phyloP scores from a whole-genome alignment of 139 green algal genomes.

The Zygnema circumcarinatum region DNA sequence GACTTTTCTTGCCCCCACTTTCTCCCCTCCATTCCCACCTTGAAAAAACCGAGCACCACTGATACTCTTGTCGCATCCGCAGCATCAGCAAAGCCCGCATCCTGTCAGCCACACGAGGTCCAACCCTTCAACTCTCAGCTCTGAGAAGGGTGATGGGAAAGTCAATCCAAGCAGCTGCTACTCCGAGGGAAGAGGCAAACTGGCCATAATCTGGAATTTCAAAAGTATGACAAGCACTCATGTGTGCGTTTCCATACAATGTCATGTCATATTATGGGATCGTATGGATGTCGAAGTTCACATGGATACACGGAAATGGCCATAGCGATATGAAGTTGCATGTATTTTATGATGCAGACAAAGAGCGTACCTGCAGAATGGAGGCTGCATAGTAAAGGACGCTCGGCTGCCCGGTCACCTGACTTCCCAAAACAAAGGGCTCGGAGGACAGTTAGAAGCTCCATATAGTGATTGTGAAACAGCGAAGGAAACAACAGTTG shows the following conservation, averaged over 20 bases:
- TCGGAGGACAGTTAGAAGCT: too few relatives aligned
- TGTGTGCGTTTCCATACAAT: too few relatives aligned
- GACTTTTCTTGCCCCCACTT: too few relatives aligned
- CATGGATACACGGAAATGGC: too few relatives aligned
- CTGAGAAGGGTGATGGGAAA: constrained; percentile 9
- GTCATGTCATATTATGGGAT: too few relatives aligned
- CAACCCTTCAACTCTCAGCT: neutral
- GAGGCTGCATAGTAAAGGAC: constrained; percentile 89
- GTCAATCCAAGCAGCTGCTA: neutral
- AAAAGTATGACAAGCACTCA: neutral
- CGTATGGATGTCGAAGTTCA: too few relatives aligned
- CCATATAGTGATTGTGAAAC: too few relatives aligned
- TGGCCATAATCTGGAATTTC: neutral
- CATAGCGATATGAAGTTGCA: too few relatives aligned
- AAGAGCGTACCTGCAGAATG: constrained; percentile 63
- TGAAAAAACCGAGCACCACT: constrained; percentile 85
- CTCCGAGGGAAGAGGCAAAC: too few relatives aligned
- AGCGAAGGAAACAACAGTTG: too few relatives aligned
- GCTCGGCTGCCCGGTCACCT: constrained; percentile 90
- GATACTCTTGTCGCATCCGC: constrained; percentile 69
- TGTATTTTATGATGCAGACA: too few relatives aligned
- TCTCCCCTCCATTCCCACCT: too few relatives aligned
- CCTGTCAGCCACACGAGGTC: constrained; percentile 50
- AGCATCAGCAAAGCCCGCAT: constrained; percentile 72
- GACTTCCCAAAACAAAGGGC: constrained; percentile 61